Evolutionary conservation across 495 filamentous ascomycete genomes (phyloP).

Genomic region (Margaritispora aquatica): DNA sequence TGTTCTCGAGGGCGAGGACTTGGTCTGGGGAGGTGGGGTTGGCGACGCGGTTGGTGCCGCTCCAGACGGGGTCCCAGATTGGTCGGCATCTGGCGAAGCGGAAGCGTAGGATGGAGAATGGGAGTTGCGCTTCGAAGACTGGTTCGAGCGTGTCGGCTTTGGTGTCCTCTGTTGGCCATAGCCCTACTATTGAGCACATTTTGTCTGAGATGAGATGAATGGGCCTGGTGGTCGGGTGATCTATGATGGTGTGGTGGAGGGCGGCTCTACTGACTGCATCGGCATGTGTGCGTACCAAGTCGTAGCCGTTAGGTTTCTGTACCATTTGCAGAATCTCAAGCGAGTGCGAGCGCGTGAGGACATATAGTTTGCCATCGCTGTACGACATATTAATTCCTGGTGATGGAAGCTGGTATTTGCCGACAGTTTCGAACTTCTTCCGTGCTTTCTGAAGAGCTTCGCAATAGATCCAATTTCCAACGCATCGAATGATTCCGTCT

Average conservation of each 20-base stretch:
- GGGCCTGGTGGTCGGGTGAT: conserved; percentile 22
- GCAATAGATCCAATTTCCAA: conserved; percentile 36
- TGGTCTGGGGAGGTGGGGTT: not conserved
- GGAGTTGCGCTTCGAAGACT: conserved; percentile 45
- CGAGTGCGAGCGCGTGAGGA: conserved; percentile 37
- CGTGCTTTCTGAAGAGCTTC: conserved; percentile 36
- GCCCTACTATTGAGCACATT: conserved; percentile 39
- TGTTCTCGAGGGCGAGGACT: not conserved
- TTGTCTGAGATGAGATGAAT: conserved; percentile 41
- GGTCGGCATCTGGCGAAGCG: conserved; percentile 37
- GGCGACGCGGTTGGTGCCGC: not conserved
- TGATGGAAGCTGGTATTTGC: conserved; percentile 34
- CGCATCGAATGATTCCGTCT: conserved; percentile 40
- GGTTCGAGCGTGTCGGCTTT: conserved; percentile 32
- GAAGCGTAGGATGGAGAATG: conserved; percentile 43
- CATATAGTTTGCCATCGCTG: conserved; percentile 34
- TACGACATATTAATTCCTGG: conserved; percentile 35
- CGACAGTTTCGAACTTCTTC: conserved; percentile 35
- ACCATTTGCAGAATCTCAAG: conserved; percentile 32
- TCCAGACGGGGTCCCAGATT: conserved; percentile 29
- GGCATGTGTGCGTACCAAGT: conserved; percentile 15
- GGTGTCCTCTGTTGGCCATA: conserved; percentile 42
- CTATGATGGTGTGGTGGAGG: conserved; percentile 32
- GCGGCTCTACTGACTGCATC: conserved; percentile 22
- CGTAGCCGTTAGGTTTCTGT: conserved; percentile 19